phyloP scores from a whole-genome alignment of 2,329 filamentous ascomycete genomes.

The Mycocentrospora acerina region DNA sequence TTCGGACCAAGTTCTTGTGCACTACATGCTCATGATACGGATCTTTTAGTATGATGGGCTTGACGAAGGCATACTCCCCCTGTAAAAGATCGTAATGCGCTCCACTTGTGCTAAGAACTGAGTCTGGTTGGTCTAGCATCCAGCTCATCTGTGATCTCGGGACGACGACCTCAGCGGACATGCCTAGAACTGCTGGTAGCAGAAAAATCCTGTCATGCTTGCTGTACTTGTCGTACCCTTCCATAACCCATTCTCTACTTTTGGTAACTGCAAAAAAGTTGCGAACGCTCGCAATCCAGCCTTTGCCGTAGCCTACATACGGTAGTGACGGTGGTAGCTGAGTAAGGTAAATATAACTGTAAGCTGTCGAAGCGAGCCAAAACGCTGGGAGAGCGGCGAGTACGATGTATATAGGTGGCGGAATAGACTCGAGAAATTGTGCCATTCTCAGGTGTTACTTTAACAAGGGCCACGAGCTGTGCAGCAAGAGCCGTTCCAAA shows the following conservation, averaged over 20 bases:
- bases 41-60: slow-evolving; percentile 37
- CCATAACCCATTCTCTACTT: slow-evolving; percentile 24
- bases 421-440: no score
- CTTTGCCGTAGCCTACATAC: slow-evolving; percentile 29
- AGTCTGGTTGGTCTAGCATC: slow-evolving; percentile 48
- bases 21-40: slow-evolving; percentile 47
- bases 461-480: no score
- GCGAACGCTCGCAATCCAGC: slow-evolving; percentile 18
- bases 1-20: slow-evolving; percentile 44
- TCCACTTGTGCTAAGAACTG: slow-evolving; percentile 38
- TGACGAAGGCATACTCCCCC: slow-evolving; percentile 43
- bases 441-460: no score
- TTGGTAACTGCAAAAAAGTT: slow-evolving; percentile 22
- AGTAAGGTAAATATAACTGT: no score
- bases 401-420: no score
- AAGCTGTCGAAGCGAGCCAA: no score
- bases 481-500: no score
- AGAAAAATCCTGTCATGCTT: slow-evolving; percentile 28
- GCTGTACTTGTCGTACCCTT: slow-evolving; percentile 27
- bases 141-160: slow-evolving; percentile 40
- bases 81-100: slow-evolving; percentile 44
- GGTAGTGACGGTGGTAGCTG: slow-evolving; percentile 19
- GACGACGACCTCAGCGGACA: slow-evolving; percentile 34
- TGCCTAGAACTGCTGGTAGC: slow-evolving; percentile 25
- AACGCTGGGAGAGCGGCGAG: no score